Base-by-base conservation (phyloP, 2,329 filamentous ascomycete species). In the Aureobasidium sp. region DNA sequence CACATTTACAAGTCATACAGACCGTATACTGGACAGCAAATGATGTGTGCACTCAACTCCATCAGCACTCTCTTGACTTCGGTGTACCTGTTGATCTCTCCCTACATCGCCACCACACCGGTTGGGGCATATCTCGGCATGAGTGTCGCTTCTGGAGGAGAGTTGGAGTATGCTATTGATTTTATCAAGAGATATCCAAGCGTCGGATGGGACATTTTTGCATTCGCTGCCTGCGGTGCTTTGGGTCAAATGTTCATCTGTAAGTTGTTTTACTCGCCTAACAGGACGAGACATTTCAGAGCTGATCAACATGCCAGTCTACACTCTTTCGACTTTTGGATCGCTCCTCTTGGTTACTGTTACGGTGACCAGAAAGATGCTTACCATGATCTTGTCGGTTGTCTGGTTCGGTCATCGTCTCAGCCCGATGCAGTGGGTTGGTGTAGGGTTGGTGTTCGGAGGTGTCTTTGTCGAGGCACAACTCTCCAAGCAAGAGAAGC, bases 31-130 rank as follows among this genome's bases (percentile, higher is more conserved):
- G 94, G 94, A 11, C 91, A 93, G 64, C 94, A 99, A 82, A 99
- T 99, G 94, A 99, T 99, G 94, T 95, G 92, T 73, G 92, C 93
- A 42, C 91, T 97, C 76, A 99, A 97, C 73, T 79, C 96, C 62
- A 88, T 97, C 75, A 88, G 85, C 68, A 93, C 91, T 3, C 71
- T 86, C 51, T 80, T 97, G 62, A 97, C 92, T 3, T 80, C 84
- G 22, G 71, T 78, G 0, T 97, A 96, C 70, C 84, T 99, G 48
- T 66, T 93, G 20, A 71, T 91, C 22, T 89, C 87, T 69, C 94
- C 94, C 0, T 90, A 87, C 78, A 75, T 97, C n/a, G 88, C 88
- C 0, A 79, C 82, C 62, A 91, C 77, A 7, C 70, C 73, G 0
- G 39, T 80, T 2, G 78, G 75, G 12, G 67, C 70, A 7, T 76